Conservation (phyloP, 176 grass and related monocot species). For the Hordeum vulgare region DNA sequence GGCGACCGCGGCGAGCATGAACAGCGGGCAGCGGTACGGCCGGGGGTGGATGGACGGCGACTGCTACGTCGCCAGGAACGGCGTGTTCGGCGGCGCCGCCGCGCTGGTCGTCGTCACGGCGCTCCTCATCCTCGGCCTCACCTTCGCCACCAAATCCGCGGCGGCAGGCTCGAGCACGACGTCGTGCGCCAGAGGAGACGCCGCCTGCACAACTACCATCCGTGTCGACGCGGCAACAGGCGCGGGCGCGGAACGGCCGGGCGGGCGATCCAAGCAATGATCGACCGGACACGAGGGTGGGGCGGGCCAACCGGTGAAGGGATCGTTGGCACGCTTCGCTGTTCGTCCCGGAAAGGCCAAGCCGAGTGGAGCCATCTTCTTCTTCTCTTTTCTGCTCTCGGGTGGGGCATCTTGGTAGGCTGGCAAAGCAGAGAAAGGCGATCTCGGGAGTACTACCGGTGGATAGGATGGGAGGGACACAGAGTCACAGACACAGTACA, state of each 20-base stretch:
- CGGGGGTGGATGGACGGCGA: conserved; percentile 91
- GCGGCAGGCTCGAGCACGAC: background rate
- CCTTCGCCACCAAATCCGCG: conserved; percentile 1
- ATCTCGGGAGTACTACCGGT: background rate
- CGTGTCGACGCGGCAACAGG: background rate
- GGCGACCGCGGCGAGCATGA: conserved; percentile 75
- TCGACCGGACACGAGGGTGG: background rate
- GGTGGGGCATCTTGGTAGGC: conserved; percentile 17
- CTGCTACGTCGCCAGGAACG: conserved; percentile 67
- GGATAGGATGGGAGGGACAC: conserved; percentile 34
- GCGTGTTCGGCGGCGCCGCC: conserved; percentile 57
- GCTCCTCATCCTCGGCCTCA: conserved; percentile 45
- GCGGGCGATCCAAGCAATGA: conserved; percentile 42
- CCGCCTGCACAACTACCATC: background rate
- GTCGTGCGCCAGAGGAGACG: background rate
- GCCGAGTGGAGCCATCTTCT: background rate
- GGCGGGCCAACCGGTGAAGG: conserved; percentile 23
- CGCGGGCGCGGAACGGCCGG: background rate
- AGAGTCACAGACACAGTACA: conserved; percentile 24
- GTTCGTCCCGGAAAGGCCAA: conserved; percentile 15
- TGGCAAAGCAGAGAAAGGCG: conserved; percentile 2
- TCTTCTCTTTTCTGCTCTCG: background rate
- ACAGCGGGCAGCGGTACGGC: conserved; percentile 70
- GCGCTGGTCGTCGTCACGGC: conserved; percentile 30
- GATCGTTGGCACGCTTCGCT: background rate